Evolutionary conservation across 192 early-diverging fungal species (phyloP).

Genomic region (Gigaspora rosea): DNA sequence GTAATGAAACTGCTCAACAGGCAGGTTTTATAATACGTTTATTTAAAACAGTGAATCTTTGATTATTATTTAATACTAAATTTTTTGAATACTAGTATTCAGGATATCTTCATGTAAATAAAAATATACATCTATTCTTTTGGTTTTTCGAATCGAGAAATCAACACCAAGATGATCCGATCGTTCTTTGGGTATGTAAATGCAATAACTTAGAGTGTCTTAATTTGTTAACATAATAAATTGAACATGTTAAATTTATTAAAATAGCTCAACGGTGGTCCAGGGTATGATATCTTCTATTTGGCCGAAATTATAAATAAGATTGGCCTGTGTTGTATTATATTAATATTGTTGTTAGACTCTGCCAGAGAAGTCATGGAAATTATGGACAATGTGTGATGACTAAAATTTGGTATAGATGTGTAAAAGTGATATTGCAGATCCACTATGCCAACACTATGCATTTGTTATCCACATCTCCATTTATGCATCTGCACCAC

Average conservation of each 20-base stretch:
- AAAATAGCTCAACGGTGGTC: slow-evolving; percentile 73
- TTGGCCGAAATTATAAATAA: too few relatives aligned
- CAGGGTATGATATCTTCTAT: slow-evolving; percentile 46
- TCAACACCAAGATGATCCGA: slow-evolving; percentile 71
- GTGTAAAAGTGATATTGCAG: too few relatives aligned
- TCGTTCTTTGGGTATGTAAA: slow-evolving; percentile 58
- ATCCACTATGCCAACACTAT: too few relatives aligned
- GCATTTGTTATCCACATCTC: too few relatives aligned
- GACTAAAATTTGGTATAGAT: too few relatives aligned
- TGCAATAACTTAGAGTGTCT: background rate
- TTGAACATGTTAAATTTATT: background rate
- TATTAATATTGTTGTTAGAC: too few relatives aligned
- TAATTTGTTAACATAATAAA: background rate
- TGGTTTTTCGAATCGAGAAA: slow-evolving; percentile 96
- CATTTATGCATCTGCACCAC: too few relatives aligned
- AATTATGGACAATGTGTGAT: too few relatives aligned
- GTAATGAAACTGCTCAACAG: slow-evolving; percentile 87
- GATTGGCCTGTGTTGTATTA: too few relatives aligned
- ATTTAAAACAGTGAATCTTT: too few relatives aligned
- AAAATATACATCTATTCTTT: slow-evolving; percentile 83
- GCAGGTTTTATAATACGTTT: slow-evolving; percentile 36
- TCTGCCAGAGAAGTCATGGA: too few relatives aligned
- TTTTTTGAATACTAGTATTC: slow-evolving; percentile 56
- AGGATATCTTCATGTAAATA: slow-evolving; percentile 68
- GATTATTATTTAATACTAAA: background rate